phyloP scores from a whole-genome alignment of 75 land plant species.

The Ceratopteris richardii region DNA sequence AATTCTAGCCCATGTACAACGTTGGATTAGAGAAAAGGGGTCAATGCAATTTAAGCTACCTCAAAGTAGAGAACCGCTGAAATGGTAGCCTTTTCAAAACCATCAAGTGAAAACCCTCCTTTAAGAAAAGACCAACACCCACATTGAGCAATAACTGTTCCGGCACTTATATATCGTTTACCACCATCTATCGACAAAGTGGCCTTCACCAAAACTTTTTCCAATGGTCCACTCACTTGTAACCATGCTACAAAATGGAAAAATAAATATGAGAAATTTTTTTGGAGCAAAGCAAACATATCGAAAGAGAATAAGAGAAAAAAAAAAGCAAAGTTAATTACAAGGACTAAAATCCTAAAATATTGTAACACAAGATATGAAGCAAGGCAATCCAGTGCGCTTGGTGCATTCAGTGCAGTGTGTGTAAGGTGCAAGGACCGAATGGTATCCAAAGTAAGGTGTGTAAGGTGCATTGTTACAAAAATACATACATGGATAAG shows the following conservation, averaged over 20 bases:
- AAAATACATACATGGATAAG: too few relatives aligned
- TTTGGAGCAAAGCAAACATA: not conserved
- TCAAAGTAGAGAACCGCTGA: constrained; percentile 31
- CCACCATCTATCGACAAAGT: constrained; percentile 27
- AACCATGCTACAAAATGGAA: constrained; percentile 64
- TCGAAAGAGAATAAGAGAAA: too few relatives aligned
- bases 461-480: too few relatives aligned
- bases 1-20: not conserved
- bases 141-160: constrained; percentile 37
- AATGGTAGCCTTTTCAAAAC: constrained; percentile 17
- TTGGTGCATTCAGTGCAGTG: too few relatives aligned
- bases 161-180: constrained; percentile 24
- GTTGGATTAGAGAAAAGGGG: too few relatives aligned
- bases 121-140: constrained; percentile 89
- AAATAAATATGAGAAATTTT: not conserved
- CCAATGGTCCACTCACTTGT: constrained; percentile 35
- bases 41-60: too few relatives aligned
- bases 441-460: too few relatives aligned
- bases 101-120: constrained; percentile 55
- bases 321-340: too few relatives aligned
- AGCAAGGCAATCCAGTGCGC: too few relatives aligned
- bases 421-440: too few relatives aligned
- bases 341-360: too few relatives aligned
- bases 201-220: constrained; percentile 41
- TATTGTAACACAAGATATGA: too few relatives aligned